Conservation (phyloP, 768 basidiomycete genomes). For the Chalciporus piperatus region DNA sequence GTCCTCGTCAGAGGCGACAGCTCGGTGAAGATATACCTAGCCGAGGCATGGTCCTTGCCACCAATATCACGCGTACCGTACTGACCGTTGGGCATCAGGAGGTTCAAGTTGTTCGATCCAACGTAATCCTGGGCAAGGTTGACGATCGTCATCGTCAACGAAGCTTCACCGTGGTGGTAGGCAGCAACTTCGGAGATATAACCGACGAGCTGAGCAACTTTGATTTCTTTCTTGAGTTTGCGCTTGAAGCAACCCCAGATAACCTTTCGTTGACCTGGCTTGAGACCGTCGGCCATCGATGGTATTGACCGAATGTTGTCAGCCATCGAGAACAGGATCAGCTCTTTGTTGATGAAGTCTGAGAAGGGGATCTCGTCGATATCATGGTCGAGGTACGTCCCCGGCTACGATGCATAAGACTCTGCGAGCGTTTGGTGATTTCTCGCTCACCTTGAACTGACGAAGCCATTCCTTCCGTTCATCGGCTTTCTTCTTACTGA, state of each 20-base stretch:
- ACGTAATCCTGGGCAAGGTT: slow-evolving; percentile 92
- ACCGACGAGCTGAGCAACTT: slow-evolving; percentile 94
- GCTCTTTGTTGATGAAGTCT: slow-evolving; percentile 97
- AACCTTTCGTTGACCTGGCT: slow-evolving; percentile 97
- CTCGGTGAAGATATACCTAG: slow-evolving; percentile 93
- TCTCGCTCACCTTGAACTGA: slow-evolving; percentile 68
- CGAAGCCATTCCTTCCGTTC: slow-evolving; percentile 98
- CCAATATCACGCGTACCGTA: slow-evolving; percentile 93
- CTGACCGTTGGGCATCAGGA: slow-evolving; percentile 87
- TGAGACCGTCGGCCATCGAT: slow-evolving; percentile 88
- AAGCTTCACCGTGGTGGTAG: slow-evolving; percentile 95
- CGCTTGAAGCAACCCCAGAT: slow-evolving; percentile 96
- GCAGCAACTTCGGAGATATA: slow-evolving; percentile 92
- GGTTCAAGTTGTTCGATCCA: slow-evolving; percentile 92
- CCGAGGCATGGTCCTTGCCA: slow-evolving; percentile 94
- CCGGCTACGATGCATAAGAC: slow-evolving; percentile 56
- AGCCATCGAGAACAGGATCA: slow-evolving; percentile 99
- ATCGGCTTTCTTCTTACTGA: slow-evolving; percentile 99
- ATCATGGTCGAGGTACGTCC: slow-evolving; percentile 90
- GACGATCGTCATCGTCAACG: slow-evolving; percentile 86
- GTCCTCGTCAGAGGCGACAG: slow-evolving; percentile 69
- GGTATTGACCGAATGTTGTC: slow-evolving; percentile 99
- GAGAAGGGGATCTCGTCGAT: slow-evolving; percentile 81
- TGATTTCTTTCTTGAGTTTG: slow-evolving; percentile 89
- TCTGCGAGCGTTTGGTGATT: neutral